Base-by-base conservation (phyloP, 805 yeast genomes). In the Yarrowia hollandica region DNA sequence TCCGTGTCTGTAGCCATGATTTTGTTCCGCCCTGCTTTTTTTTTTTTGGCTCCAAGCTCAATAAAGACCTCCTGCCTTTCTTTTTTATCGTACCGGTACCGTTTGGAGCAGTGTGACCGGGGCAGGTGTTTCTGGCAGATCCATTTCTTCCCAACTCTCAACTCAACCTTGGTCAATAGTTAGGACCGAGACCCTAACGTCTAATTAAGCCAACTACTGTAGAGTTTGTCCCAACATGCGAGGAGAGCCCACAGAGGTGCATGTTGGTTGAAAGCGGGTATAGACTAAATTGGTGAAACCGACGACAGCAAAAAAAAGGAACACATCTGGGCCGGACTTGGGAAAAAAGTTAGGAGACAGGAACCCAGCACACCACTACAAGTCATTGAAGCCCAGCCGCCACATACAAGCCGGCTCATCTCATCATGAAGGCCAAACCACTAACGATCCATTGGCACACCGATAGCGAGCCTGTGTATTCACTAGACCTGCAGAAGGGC, bases 371-470 rank as follows among this genome's bases (percentile, higher is more conserved):
- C 48, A 41, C 19, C 39, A 35, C 14, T 21, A 44, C 33, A 3
- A 28, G 16, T 25, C 25, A 18, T 16, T 25, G 35, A 21, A 30
- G 16, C 10, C 28, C 11, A 18, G n/a, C n/a, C n/a, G n/a, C n/a
- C n/a, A 44, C 34, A 44, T 4, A 19, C 54, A 16, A n/a, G n/a
- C n/a, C n/a, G n/a, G n/a, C n/a, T n/a, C n/a, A 11, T 7, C n/a
- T 12, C 38, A 35, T 3, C 52, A 71, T 74, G 72, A 65, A 63
- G 25, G 77, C 74, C 33, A 67, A 70, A 61, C 71, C 73, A 21
- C 61, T 74, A 54, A 67, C 74, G 22, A 72, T 74, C 33, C 75
- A 73, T 60, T 75, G 78, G 78, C 79, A 75, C 62, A 65, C 68
- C 57, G 78, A 76, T 50, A 69, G 66, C 61, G 73, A 69, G 64